Conservation (phyloP, 768 basidiomycete species). For the Candolleomyces eurysporus region DNA sequence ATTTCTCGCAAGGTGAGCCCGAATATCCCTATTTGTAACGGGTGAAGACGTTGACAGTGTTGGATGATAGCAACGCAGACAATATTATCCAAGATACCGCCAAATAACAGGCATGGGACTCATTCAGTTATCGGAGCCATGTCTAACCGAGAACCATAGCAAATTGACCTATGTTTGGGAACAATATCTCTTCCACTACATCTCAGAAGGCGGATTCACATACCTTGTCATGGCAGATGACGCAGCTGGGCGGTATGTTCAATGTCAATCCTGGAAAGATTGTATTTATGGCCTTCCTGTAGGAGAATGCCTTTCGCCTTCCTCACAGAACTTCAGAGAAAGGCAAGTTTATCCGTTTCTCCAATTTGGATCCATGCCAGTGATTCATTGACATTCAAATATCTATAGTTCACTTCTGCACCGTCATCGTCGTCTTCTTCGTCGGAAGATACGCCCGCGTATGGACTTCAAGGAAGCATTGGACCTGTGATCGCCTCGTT, state of each 20-base stretch:
- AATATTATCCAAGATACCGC: constrained; percentile 93
- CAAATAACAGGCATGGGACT: constrained; percentile 63
- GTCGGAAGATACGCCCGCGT: constrained; percentile 49
- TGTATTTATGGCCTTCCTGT: constrained; percentile 7
- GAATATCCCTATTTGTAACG: background rate
- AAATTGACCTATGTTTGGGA: constrained; percentile 89
- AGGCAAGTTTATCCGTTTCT: constrained; percentile 38
- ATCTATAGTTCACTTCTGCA: constrained; percentile 52
- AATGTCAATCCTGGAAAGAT: background rate
- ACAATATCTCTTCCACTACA: constrained; percentile 92
- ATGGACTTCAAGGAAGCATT: constrained; percentile 71
- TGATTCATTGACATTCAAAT: background rate
- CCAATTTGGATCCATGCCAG: constrained; percentile 4
- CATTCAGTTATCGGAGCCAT: background rate
- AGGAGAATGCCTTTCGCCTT: constrained; percentile 95
- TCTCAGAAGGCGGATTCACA: constrained; percentile 82
- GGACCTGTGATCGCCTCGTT: constrained; percentile 68
- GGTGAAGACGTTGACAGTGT: background rate
- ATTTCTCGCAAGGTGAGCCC: constrained; percentile 82
- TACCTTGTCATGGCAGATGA: constrained; percentile 97
- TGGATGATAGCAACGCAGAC: constrained; percentile 66
- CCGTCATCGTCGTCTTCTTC: constrained; percentile 66
- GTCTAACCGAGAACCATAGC: constrained; percentile 32
- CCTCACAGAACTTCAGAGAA: constrained; percentile 79
- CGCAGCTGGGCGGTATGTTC: constrained; percentile 74